phyloP scores from a whole-genome alignment of 495 filamentous ascomycete genomes.

The Margaritispora aquatica region DNA sequence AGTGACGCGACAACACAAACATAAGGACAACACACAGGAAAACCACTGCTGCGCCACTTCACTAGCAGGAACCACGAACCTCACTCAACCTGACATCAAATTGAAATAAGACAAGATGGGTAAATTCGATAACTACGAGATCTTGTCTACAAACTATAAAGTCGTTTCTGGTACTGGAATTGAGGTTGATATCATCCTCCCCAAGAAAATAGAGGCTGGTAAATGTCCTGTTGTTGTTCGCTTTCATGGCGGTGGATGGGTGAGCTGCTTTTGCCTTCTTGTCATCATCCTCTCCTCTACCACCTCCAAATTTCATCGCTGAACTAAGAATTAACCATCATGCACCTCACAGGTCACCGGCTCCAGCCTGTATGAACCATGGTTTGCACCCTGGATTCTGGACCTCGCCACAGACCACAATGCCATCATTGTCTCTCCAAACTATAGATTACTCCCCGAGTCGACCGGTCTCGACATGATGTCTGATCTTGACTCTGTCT shows the following conservation, averaged over 20 bases:
- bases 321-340: no score
- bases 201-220: background rate
- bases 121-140: background rate
- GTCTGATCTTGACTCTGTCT: conserved; percentile 29
- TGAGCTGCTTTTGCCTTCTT: background rate
- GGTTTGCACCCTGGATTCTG: background rate
- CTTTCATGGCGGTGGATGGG: conserved; percentile 1
- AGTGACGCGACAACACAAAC: no score
- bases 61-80: no score
- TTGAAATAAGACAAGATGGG: background rate
- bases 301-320: no score
- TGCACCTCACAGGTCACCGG: conserved; percentile 2
- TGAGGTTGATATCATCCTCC: background rate
- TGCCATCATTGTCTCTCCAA: conserved; percentile 18
- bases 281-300: no score
- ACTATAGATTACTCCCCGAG: conserved; percentile 45
- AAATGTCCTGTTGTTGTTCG: background rate
- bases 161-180: background rate
- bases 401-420: background rate
- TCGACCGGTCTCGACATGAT: conserved; percentile 37
- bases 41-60: no score
- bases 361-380: background rate
- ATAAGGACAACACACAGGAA: no score
- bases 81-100: background rate
- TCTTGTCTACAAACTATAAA: background rate